phyloP scores from a whole-genome alignment of 345 rosid species.

The Sonneratia caseolaris region DNA sequence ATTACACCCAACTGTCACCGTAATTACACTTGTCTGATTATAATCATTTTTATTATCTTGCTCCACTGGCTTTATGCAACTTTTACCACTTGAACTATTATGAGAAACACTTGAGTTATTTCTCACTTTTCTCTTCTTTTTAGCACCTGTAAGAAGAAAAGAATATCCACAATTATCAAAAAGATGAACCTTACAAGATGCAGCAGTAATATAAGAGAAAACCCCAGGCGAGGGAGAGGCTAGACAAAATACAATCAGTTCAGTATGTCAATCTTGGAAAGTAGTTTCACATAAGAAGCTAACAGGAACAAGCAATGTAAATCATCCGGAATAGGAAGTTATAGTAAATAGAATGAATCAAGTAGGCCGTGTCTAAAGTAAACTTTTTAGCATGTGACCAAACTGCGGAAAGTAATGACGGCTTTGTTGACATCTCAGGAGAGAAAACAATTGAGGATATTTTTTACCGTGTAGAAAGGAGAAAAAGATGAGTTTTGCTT shows the following conservation, averaged over 20 bases:
- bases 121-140: slow-evolving; percentile 23
- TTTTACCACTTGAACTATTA: not conserved
- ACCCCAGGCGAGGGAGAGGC: not conserved
- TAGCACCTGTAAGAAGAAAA: slow-evolving; percentile 17
- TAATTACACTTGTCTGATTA: not conserved
- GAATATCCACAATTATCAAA: not conserved
- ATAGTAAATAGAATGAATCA: not conserved
- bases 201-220: not conserved
- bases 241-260: not conserved
- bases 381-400: not conserved
- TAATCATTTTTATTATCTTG: not conserved
- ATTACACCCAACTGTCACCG: slow-evolving; percentile 3
- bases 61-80: not conserved
- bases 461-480: not conserved
- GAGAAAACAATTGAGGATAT: not conserved
- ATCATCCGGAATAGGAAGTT: not conserved
- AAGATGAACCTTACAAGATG: not conserved
- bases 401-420: not conserved
- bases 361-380: not conserved
- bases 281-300: not conserved
- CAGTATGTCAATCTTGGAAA: not conserved
- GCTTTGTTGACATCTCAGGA: not conserved
- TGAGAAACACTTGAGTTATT: slow-evolving; percentile 4
- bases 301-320: not conserved
- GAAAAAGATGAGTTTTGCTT: not conserved